Evolutionary conservation across 2,329 filamentous ascomycete genomes (phyloP).

Genomic region (Pyricularia sp.): DNA sequence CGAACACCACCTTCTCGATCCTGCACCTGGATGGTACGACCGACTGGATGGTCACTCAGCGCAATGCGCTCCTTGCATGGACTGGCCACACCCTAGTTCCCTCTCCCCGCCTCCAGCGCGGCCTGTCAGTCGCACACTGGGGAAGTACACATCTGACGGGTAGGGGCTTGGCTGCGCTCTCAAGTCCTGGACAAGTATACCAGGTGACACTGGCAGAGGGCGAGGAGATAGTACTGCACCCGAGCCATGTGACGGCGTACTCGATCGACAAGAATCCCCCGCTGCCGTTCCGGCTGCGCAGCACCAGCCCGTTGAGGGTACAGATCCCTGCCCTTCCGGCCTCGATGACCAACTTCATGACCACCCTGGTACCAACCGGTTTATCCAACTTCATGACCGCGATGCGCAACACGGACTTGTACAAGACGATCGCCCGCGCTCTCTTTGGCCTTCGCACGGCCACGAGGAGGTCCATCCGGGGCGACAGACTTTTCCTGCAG

Average conservation of each 20-base stretch:
- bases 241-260: constrained; percentile 87
- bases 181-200: constrained; percentile 83
- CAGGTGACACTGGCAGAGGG: constrained; percentile 70
- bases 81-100: constrained; percentile 79
- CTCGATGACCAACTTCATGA: constrained; percentile 15
- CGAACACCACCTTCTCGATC: constrained; percentile 77
- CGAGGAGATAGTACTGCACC: constrained; percentile 87
- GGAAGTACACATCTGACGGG: constrained; percentile 84
- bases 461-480: constrained; percentile 78
- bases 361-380: constrained; percentile 51
- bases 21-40: constrained; percentile 86
- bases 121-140: constrained; percentile 78
- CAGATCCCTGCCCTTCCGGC: constrained; percentile 62
- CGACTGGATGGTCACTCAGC: constrained; percentile 90
- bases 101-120: constrained; percentile 64
- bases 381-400: constrained; percentile 59
- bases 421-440: constrained; percentile 57
- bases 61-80: constrained; percentile 88
- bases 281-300: constrained; percentile 77
- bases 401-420: constrained; percentile 62
- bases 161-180: constrained; percentile 74
- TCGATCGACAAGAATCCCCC: constrained; percentile 65
- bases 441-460: constrained; percentile 66
- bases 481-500: constrained; percentile 83
- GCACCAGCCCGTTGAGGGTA: constrained; percentile 60